A percentile compares a stretch with the other conserved stretches of the same genome.
Conservation (phyloP, 2,329 filamentous ascomycete species). For the Chaetomium globosum region DNA sequence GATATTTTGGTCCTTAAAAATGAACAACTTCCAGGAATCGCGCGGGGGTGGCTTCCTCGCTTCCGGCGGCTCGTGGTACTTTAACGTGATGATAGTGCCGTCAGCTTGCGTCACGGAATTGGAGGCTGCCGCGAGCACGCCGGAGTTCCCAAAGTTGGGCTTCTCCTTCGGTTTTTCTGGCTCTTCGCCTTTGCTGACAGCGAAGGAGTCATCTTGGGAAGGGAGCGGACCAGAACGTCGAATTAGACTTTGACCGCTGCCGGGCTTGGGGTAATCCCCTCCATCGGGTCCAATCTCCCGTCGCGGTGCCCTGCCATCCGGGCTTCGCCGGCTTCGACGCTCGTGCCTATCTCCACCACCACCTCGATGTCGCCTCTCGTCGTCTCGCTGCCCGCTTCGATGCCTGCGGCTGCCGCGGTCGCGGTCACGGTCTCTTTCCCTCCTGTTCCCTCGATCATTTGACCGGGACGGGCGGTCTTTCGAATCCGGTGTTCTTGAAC, state of each 20-base stretch:
- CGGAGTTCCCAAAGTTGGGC: conserved; percentile 81
- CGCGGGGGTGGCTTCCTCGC: conserved; percentile 81
- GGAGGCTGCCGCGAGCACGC: conserved; percentile 81
- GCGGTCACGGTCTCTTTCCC: conserved; percentile 27
- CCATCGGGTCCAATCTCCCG: conserved; percentile 7
- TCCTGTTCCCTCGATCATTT: conserved; percentile 25
- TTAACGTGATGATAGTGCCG: conserved; percentile 77
- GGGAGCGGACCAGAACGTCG: conserved; percentile 57
- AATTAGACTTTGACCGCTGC: conserved; percentile 31
- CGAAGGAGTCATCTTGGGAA: conserved; percentile 63
- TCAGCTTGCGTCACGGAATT: conserved; percentile 73
- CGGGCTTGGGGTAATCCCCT: conserved; percentile 10
- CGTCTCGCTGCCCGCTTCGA: conserved; percentile 21
- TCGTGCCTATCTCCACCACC: conserved; percentile 23
- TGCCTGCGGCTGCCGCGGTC: conserved; percentile 23
- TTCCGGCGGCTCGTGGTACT: conserved; percentile 95
- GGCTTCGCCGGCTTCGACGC: conserved; percentile 24
- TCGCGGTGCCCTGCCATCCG: conserved; percentile 6
- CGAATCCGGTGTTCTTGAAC: conserved; percentile 34
- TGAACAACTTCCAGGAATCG: conserved; percentile 84
- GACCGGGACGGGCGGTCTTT: conserved; percentile 32
- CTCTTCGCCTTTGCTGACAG: conserved; percentile 54
- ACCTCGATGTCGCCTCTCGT: conserved; percentile 23
- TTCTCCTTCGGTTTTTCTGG: conserved; percentile 73
- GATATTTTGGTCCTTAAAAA: conserved; percentile 83